Evolutionary conservation across 495 filamentous ascomycete genomes (phyloP).

Genomic region (Usnea hakonensis): DNA sequence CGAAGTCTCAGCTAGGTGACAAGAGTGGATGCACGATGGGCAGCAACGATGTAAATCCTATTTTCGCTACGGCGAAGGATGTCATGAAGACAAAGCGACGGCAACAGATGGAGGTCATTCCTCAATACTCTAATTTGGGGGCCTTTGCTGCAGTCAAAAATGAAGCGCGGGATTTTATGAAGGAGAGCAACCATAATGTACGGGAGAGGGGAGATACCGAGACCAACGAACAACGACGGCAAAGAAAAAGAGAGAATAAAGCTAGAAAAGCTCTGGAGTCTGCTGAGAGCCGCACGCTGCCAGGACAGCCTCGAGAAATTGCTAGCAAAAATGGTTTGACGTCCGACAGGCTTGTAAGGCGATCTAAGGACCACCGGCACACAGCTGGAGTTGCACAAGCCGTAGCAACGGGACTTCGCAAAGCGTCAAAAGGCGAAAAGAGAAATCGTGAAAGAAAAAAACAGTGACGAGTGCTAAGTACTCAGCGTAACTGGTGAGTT

Average conservation of each 20-base stretch:
- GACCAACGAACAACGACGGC: background rate
- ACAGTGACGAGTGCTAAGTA: background rate
- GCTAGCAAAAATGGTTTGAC: background rate
- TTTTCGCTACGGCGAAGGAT: background rate
- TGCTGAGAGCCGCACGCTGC: background rate
- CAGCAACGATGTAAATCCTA: background rate
- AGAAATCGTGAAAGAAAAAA: background rate
- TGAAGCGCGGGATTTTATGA: background rate
- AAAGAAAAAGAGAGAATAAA: background rate
- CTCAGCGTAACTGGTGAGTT: background rate
- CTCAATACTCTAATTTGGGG: background rate
- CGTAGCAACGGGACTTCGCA: background rate
- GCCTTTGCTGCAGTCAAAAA: background rate
- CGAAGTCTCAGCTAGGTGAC: background rate
- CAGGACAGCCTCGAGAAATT: background rate
- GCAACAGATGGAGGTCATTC: background rate
- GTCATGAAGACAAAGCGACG: background rate
- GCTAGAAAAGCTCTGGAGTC: background rate
- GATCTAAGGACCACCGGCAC: background rate
- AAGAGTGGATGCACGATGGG: background rate
- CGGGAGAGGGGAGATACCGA: background rate
- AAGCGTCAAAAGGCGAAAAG: background rate
- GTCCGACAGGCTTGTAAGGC: background rate
- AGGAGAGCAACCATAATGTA: background rate
- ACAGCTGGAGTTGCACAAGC: background rate